phyloP scores from a whole-genome alignment of 2,329 filamentous ascomycete genomes.

The Fusarium sp. region DNA sequence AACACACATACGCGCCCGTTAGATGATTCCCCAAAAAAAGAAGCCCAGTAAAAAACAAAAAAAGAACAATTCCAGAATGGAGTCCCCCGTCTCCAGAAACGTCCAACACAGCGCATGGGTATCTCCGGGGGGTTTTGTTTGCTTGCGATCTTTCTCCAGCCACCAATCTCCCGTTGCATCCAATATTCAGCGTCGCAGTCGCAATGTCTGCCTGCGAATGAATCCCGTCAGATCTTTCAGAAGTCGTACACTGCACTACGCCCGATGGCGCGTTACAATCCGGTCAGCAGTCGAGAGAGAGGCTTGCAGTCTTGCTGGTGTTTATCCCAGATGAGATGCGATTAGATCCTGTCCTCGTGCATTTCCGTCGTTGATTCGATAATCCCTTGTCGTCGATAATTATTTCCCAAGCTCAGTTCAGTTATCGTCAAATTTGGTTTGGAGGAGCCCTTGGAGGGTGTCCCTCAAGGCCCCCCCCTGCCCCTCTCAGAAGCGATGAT shows the following conservation, averaged over 20 bases:
- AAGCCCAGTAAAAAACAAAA: conserved; percentile 30
- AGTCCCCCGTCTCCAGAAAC: conserved; percentile 46
- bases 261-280: conserved; percentile 40
- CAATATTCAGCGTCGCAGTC: conserved; percentile 40
- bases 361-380: conserved; percentile 25
- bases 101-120: conserved; percentile 44
- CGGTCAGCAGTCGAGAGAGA: conserved; percentile 35
- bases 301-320: conserved; percentile 8
- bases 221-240: conserved; percentile 26
- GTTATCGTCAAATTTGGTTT: conserved; percentile 15
- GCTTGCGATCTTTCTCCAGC: conserved; percentile 41
- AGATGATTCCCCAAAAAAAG: conserved; percentile 28
- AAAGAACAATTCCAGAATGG: conserved; percentile 42
- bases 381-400: conserved; percentile 29
- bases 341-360: conserved; percentile 15
- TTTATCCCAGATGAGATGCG: conserved; percentile 11
- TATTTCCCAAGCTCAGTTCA: conserved; percentile 31
- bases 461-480: conserved; percentile 25
- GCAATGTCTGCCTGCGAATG: conserved; percentile 19
- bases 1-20: conserved; percentile 34
- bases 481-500: conserved; percentile 40
- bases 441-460: conserved; percentile 15
- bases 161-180: conserved; percentile 45
- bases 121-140: conserved; percentile 46
- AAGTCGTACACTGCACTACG: conserved; percentile 45